Base-by-base conservation (phyloP, 306 rosid species). In the Quillaja saponaria region DNA sequence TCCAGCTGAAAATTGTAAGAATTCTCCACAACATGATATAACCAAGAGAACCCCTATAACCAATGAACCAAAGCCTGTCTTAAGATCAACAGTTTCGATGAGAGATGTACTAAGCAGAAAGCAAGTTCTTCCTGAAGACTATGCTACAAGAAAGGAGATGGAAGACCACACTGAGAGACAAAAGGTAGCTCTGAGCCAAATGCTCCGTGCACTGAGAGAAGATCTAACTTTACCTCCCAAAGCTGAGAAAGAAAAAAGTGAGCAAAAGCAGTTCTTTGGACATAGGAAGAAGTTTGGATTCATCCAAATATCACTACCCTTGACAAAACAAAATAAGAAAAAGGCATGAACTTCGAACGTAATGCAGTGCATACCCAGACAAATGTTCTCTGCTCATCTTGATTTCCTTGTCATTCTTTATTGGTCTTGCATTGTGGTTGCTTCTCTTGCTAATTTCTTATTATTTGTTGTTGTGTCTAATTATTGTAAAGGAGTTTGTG, bases 221-320 rank as follows among this genome's bases (percentile, higher is more conserved):
- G 88, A 92, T 66, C 72, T 71, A 59, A 71, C 82, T 34, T 71
- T 81, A 51, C 78, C 87, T 48, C 41, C 88, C 5, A 81, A 59
- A 50, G 60, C 65, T 19, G 96, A 86, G 76, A 83, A 80, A 63
- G 85, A 76, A 50, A 84, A 56, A 51, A 62, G 52, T 58, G 57
- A 78, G 16, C 90, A 75, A 58, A 87, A 83, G 80, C 87, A 78
- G 58, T 73, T 46, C 31, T 10, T 63, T 15, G 37, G 75, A 40
- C 85, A 82, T 49, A 92, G 85, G 71, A 92, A 89, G 85, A 89
- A 77, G 80, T 82, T 92, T 66, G 87, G 99, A 44, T 90, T 92
- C 83, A 86, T 92, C 64, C 94, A 83, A 35, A 81, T 92, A 61
- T 87, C 99, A 28, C 78, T 91, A 37, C 96, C 97, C 21, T 63